Conservation (phyloP, 108 stramenopile species). For the Asterionellopsis glacialis region DNA sequence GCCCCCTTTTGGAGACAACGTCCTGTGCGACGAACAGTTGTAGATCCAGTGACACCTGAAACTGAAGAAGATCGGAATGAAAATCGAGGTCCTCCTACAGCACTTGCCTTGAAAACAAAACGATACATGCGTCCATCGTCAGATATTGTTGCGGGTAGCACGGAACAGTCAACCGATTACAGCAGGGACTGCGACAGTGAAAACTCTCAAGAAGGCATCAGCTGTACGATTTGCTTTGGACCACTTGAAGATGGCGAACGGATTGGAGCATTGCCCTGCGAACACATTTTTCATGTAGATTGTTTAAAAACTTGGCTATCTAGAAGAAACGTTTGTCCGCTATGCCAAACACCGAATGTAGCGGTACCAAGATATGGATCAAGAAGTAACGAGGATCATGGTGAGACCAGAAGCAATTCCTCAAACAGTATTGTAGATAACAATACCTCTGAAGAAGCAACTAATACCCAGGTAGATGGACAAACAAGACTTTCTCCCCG, state of each 20-base stretch:
- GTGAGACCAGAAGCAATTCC: too few relatives aligned
- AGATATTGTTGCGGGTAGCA: neutral
- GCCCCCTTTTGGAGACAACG: neutral
- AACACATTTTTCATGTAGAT: slow-evolving; percentile 63
- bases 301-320: slow-evolving; percentile 68
- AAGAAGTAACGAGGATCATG: neutral
- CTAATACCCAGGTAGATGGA: too few relatives aligned
- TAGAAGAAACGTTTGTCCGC: slow-evolving; percentile 65
- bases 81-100: too few relatives aligned
- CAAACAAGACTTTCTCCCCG: too few relatives aligned
- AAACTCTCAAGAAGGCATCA: slow-evolving; percentile 21
- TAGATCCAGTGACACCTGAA: neutral
- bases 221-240: slow-evolving; percentile 67
- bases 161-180: neutral
- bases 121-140: neutral
- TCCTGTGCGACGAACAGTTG: neutral
- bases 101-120: slow-evolving; percentile 3
- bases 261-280: slow-evolving; percentile 63
- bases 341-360: slow-evolving; percentile 55
- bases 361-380: slow-evolving; percentile 18
- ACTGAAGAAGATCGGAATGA: too few relatives aligned
- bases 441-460: too few relatives aligned
- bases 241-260: slow-evolving; percentile 68
- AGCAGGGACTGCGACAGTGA: neutral
- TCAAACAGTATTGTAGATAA: too few relatives aligned